Base-by-base conservation (phyloP, 2,329 filamentous ascomycete species). In the Aspergillus aculeatus region DNA sequence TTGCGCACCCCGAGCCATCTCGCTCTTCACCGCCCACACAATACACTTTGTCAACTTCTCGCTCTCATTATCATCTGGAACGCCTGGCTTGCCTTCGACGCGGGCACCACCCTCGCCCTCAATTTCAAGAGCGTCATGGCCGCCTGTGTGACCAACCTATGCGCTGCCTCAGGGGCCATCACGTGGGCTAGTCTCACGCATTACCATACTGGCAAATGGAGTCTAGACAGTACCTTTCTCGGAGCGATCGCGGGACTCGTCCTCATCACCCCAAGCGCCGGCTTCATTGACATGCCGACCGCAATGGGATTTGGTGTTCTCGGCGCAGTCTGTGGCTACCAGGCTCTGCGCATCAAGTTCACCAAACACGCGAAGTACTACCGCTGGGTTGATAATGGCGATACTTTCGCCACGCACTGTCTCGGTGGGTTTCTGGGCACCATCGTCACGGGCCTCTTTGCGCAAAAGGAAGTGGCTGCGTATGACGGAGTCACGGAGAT, bases 351-450 rank as follows among this genome's bases (percentile, higher is more conserved):
- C 1, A 81, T 84, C 67, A 84, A 84, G 67, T 82, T 80, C 60
- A 83, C 79, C 2, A 75, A 80, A 14, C 71, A 78, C 31, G 82
- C 82, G 5, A 69, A 74, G n/a, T 69, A 73, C 2, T 77, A 75
- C 70, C 71, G 77, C 35, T 84, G 81, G 82, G 82, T 84, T 0
- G 82, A 84, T 62, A 83, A 83, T 61, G 82, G 81, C 1, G 82
- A 84, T 66, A 83, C 81, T 0, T 84, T 84, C 65, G 82, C 82
- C 5, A 84, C 81, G 4, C 82, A 84, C 60, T 84, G 82, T 63
- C 71, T 84, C 11, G 82, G 82, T 19, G 82, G 82, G 0, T 72
- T 83, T 5, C 67, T 81, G 0, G 82, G 80, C 0, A 84, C 82
- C 0, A 77, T 84, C 12, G 75, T 75, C 4, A 84, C 82, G 0